Percentiles rank a stretch among this genome's conserved stretches.
phyloP scores from a whole-genome alignment of 495 filamentous ascomycete genomes.

The Tuber borchii region DNA sequence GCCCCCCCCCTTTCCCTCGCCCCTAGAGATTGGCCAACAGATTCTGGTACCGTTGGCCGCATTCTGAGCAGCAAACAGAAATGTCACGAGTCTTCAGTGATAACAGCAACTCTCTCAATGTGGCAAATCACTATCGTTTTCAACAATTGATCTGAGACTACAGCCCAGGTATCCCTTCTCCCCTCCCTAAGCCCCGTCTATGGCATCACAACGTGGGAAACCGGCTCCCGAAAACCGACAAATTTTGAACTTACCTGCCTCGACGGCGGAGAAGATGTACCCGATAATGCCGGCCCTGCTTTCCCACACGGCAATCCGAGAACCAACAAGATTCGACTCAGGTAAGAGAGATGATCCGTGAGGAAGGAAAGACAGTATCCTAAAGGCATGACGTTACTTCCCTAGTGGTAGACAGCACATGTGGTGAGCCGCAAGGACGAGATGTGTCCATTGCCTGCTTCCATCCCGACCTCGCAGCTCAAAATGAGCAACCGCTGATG shows the following conservation, averaged over 20 bases:
- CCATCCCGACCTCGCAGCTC: not conserved
- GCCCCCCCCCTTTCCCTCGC: not conserved
- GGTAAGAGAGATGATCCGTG: not conserved
- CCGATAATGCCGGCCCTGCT: no score
- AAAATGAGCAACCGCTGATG: not conserved
- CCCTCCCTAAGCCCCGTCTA: not conserved
- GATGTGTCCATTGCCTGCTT: not conserved
- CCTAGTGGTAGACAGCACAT: not conserved
- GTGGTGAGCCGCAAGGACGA: not conserved
- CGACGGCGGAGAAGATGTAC: not conserved
- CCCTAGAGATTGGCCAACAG: not conserved
- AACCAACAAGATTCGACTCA: not conserved
- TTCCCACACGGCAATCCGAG: not conserved
- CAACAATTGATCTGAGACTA: not conserved
- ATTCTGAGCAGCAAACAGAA: not conserved
- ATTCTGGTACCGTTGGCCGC: not conserved
- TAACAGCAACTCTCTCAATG: not conserved
- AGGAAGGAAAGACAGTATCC: not conserved
- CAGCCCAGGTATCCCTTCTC: not conserved
- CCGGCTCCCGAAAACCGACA: not conserved
- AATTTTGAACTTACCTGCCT: not conserved
- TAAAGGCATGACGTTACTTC: not conserved
- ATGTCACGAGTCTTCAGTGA: not conserved
- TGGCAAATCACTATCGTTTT: not conserved
- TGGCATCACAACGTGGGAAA: not conserved